Percentiles rank a stretch among this genome's conserved stretches.
Conservation (phyloP, 805 yeast species). For the Saturnispora quitensis region DNA sequence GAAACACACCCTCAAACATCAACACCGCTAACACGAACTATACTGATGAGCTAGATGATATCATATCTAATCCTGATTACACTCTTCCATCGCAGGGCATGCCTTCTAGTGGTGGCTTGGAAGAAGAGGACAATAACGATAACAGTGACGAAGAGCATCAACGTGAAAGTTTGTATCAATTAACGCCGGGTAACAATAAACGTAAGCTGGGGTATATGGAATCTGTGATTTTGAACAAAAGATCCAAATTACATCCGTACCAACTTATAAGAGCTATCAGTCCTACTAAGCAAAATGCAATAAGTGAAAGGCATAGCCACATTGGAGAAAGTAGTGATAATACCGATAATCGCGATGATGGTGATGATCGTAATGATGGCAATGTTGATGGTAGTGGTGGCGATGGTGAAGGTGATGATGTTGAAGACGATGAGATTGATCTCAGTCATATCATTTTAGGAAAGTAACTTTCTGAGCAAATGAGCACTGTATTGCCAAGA, state of each 20-base stretch:
- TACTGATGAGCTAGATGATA: conserved; percentile 7
- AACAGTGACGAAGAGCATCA: conserved; percentile 4
- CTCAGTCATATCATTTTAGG: conserved; percentile 7
- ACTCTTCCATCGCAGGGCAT: neutral
- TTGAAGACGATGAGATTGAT: neutral
- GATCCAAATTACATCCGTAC: neutral
- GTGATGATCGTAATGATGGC: neutral
- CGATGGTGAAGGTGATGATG: conserved; percentile 2
- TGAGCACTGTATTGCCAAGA: neutral
- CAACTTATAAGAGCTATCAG: neutral
- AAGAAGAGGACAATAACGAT: neutral
- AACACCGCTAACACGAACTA: conserved; percentile 1
- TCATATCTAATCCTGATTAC: conserved; percentile 5
- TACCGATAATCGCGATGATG: no score
- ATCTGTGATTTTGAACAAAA: neutral
- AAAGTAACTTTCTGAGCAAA: neutral
- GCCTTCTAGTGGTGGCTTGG: neutral
- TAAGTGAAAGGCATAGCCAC: neutral
- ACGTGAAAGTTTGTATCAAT: neutral
- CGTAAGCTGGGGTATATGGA: neutral
- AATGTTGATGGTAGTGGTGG: conserved; percentile 5
- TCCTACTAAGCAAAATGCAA: neutral
- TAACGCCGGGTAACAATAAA: neutral
- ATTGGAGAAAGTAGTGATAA: no score
- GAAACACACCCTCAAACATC: neutral